Conservation (phyloP, 495 filamentous ascomycete species). For the Talaromyces trachyspermus region DNA sequence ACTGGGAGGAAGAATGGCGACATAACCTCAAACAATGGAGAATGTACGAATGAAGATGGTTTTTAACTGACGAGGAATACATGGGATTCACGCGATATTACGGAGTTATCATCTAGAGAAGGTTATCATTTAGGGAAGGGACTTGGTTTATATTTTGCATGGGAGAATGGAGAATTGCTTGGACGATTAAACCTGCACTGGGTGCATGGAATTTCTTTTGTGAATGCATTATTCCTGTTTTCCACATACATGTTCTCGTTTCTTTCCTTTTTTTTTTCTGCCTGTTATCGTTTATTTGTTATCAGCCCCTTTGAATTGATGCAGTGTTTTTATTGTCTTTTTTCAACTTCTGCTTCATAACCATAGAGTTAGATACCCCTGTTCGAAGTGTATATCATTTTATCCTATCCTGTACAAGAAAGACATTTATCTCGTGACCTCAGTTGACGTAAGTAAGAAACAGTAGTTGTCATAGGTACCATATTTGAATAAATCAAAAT, state of each 20-base stretch:
- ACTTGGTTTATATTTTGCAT: neutral
- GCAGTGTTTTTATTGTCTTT: no score
- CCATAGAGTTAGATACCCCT: no score
- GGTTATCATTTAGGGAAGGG: neutral
- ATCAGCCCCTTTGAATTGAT: no score
- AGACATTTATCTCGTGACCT: no score
- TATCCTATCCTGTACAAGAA: no score
- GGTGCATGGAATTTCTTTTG: neutral
- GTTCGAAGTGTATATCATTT: no score
- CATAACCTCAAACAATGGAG: slow-evolving; percentile 47
- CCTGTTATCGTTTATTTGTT: neutral
- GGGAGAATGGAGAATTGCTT: neutral
- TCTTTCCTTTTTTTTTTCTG: neutral
- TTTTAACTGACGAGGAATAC: neutral
- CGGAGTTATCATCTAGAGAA: no score
- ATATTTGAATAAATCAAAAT: neutral
- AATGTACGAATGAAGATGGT: slow-evolving; percentile 41
- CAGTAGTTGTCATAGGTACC: neutral
- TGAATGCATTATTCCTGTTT: neutral
- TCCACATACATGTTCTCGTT: no score
- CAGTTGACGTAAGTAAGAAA: no score
- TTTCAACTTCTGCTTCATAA: no score
- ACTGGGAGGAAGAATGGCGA: slow-evolving; percentile 40
- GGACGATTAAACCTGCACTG: neutral
- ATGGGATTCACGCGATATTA: neutral